Base-by-base conservation (phyloP, 2,329 filamentous ascomycete species). In the Nannizzia gypsea region DNA sequence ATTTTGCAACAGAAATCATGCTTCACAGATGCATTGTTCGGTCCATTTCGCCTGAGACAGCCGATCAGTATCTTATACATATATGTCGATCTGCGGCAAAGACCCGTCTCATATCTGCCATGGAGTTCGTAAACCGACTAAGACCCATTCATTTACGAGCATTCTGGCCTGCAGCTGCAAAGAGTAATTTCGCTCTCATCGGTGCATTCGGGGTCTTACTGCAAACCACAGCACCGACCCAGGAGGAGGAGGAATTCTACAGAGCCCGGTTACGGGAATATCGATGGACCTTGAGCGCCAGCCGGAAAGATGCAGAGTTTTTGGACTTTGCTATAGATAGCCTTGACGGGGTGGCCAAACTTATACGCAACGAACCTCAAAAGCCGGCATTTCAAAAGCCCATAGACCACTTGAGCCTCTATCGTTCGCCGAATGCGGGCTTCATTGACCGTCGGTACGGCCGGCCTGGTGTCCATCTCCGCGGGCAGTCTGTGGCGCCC, bases 121-220 rank as follows among this genome's bases (percentile, higher is more conserved):
- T 97, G 88, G 92, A 97, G 71, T 96, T 96, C 73, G 90, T 96
- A 67, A 96, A 96, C 74, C 86, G 92, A 0, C 82, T 97, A 34
- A 90, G 88, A 50, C 89, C 90, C 0, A 83, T 86, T 38, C 91
- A 97, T 67, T 80, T 96, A 31, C 84, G 87, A n/a, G 83, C 89
- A 0, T 96, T 96, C 74, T 97, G 92, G 92, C 76, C 76, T 26
- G 74, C 74, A 3, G 71, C 74, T 0, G 72, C 76, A 3, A 73
- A 75, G 56, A 76, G 75, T 11, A 96, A 96, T 73, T 96, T 97
- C 74, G 91, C 92, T 0, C 80, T 97, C 9, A 96, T 97, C 67
- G 91, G 90, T 59, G 96, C 91, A 0, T 97, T 97, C 71, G 92
- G 91, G 2, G 89, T 88, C 13, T 78, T 97, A 9, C 81, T 97